Percentiles rank a stretch among this genome's conserved stretches.
Conservation (phyloP, 768 basidiomycete genomes). For the Galerina sulciceps region DNA sequence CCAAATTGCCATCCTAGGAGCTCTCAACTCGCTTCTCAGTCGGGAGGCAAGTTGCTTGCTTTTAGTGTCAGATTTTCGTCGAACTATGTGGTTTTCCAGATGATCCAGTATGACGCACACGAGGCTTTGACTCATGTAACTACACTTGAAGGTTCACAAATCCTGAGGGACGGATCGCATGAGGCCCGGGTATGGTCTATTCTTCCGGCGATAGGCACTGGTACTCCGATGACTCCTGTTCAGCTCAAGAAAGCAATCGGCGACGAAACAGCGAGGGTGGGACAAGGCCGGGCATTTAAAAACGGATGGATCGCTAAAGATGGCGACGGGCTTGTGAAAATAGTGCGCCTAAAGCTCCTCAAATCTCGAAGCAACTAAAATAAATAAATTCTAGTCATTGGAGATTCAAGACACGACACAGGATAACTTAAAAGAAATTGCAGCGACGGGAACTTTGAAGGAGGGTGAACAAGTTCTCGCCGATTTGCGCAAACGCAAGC, state of each 20-base stretch:
- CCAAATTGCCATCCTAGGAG: slow-evolving; percentile 86
- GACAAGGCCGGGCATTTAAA: slow-evolving; percentile 96
- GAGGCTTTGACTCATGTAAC: slow-evolving; percentile 76
- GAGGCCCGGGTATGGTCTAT: slow-evolving; percentile 94
- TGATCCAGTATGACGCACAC: slow-evolving; percentile 81
- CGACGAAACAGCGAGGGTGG: slow-evolving; percentile 88
- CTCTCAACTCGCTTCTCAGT: slow-evolving; percentile 86
- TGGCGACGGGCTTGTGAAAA: slow-evolving; percentile 82
- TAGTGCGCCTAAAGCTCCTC: slow-evolving; percentile 54
- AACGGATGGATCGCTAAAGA: slow-evolving; percentile 96
- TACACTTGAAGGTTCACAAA: slow-evolving; percentile 82
- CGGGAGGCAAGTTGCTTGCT: slow-evolving; percentile 65
- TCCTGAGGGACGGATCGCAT: slow-evolving; percentile 85
- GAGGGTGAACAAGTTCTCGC: slow-evolving; percentile 82
- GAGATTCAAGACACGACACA: slow-evolving; percentile 78
- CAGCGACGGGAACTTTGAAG: slow-evolving; percentile 70
- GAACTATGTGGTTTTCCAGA: slow-evolving; percentile 48
- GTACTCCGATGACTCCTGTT: slow-evolving; percentile 63
- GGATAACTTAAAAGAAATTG: slow-evolving; percentile 73
- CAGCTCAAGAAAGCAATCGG: slow-evolving; percentile 80
- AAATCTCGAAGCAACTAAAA: slow-evolving; percentile 11
- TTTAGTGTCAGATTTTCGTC: neutral
- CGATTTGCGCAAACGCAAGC: slow-evolving; percentile 91
- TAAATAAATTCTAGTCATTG: slow-evolving; percentile 46
- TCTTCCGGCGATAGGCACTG: slow-evolving; percentile 73